A percentile compares a stretch with the other conserved stretches of the same genome.
Conservation (phyloP, 2,329 filamentous ascomycete species). For the Pseudogymnoascus sp. region DNA sequence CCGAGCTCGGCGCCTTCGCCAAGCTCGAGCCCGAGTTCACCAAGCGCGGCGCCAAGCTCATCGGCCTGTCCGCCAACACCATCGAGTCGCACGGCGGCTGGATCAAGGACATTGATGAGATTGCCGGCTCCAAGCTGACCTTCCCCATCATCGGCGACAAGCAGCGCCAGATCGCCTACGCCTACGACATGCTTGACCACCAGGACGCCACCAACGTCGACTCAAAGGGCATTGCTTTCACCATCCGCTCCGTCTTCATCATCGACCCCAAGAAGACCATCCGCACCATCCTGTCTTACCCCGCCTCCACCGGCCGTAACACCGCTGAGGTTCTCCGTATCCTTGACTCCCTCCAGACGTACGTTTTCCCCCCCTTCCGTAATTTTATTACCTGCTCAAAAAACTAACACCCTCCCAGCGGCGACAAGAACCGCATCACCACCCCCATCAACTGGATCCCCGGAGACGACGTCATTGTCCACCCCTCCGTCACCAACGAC, state of each 20-base stretch:
- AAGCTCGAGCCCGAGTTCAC: constrained; percentile 83
- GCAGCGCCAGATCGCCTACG: constrained; percentile 65
- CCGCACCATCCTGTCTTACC: constrained; percentile 86
- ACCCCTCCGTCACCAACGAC: constrained; percentile 71
- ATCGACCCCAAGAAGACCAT: constrained; percentile 93
- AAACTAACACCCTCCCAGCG: constrained; percentile 26
- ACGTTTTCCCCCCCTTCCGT: not conserved
- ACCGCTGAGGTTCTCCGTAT: constrained; percentile 71
- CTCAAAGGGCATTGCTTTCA: constrained; percentile 78
- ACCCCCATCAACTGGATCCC: constrained; percentile 87
- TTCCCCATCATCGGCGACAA: constrained; percentile 82
- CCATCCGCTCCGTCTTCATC: constrained; percentile 89
- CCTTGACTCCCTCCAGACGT: constrained; percentile 40
- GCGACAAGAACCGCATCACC: constrained; percentile 80
- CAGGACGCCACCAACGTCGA: constrained; percentile 77
- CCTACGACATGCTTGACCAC: constrained; percentile 78
- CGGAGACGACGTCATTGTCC: constrained; percentile 88
- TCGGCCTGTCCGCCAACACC: constrained; percentile 82
- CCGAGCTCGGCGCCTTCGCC: constrained; percentile 86
- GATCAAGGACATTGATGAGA: constrained; percentile 83
- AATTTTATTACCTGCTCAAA: not conserved
- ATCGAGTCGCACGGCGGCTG: constrained; percentile 76
- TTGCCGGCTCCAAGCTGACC: constrained; percentile 58
- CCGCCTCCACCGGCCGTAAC: constrained; percentile 81
- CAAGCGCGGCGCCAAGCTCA: constrained; percentile 82